phyloP scores from a whole-genome alignment of 129 eudicot genomes.

The Glebionis coronaria region DNA sequence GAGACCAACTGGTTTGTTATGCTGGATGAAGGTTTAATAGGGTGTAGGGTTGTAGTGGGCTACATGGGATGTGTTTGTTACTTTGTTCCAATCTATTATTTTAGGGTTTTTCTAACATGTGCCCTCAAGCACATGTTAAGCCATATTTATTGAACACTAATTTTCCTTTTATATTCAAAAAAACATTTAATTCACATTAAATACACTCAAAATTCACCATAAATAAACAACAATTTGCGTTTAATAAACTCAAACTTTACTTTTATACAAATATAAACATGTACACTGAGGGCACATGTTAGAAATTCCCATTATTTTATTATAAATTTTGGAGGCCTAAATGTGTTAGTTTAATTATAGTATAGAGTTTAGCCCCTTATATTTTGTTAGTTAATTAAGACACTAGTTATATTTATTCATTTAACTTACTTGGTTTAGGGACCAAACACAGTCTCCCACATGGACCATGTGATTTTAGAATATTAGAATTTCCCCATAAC shows the following conservation, averaged over 20 bases:
- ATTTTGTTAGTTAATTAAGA: neutral
- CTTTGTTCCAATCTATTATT: constrained; percentile 34
- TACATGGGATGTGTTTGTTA: constrained; percentile 38
- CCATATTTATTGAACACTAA: too few relatives aligned
- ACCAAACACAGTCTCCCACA: constrained; percentile 81
- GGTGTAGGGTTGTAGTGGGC: constrained; percentile 39
- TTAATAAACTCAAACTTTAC: too few relatives aligned
- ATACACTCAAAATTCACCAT: too few relatives aligned
- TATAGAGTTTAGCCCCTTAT: constrained; percentile 33
- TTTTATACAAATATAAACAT: too few relatives aligned
- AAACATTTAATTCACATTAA: too few relatives aligned
- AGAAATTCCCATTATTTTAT: too few relatives aligned
- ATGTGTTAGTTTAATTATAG: constrained; percentile 20
- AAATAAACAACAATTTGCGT: too few relatives aligned
- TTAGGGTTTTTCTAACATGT: too few relatives aligned
- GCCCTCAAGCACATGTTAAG: too few relatives aligned
- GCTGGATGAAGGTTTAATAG: constrained; percentile 37
- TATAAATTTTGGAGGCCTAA: constrained; percentile 32
- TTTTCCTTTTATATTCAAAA: too few relatives aligned
- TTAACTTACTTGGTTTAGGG: constrained; percentile 35
- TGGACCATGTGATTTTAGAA: constrained; percentile 60
- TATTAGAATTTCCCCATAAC: constrained; percentile 39
- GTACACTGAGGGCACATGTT: too few relatives aligned
- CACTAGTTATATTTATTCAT: constrained; percentile 17
- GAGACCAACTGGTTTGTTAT: constrained; percentile 36